phyloP scores from a whole-genome alignment of 176 grass and related monocot genomes.

The Raddia guianensis region DNA sequence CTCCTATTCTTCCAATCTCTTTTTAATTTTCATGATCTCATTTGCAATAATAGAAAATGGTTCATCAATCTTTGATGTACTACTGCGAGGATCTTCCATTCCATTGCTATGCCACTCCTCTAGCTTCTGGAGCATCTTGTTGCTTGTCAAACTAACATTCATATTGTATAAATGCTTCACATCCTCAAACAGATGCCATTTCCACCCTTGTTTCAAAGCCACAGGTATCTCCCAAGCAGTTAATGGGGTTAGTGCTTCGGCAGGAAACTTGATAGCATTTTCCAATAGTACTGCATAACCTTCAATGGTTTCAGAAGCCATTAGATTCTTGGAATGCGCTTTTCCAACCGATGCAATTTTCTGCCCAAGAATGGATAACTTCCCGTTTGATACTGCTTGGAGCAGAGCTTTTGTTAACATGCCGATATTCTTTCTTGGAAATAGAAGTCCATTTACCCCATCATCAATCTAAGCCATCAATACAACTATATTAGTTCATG shows the following conservation, averaged over 20 bases:
- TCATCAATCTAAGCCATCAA: conserved; percentile 75
- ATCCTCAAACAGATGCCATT: conserved; percentile 74
- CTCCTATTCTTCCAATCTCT: conserved; percentile 80
- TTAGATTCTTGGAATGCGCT: conserved; percentile 77
- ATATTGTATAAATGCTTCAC: conserved; percentile 51
- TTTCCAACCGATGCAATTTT: conserved; percentile 79
- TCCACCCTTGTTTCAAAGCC: conserved; percentile 79
- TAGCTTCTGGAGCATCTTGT: conserved; percentile 66
- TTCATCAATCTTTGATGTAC: conserved; percentile 58
- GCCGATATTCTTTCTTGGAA: conserved; percentile 61
- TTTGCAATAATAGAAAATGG: conserved; percentile 60
- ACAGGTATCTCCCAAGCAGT: conserved; percentile 60
- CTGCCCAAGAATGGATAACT: conserved; percentile 62
- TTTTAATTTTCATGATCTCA: conserved; percentile 57
- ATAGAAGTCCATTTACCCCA: conserved; percentile 83
- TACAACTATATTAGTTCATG: conserved; percentile 35
- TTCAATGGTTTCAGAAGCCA: conserved; percentile 79
- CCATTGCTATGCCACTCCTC: conserved; percentile 64
- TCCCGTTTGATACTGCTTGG: conserved; percentile 64
- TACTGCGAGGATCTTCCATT: conserved; percentile 44
- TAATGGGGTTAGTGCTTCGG: conserved; percentile 66
- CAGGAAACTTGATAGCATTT: conserved; percentile 74
- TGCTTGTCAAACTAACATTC: conserved; percentile 52
- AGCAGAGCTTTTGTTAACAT: conserved; percentile 63
- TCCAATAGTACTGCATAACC: conserved; percentile 72